Evolutionary conservation across 1,284 basidiomycete species (phyloP).

Genomic region (Hemileia vastatrix): DNA sequence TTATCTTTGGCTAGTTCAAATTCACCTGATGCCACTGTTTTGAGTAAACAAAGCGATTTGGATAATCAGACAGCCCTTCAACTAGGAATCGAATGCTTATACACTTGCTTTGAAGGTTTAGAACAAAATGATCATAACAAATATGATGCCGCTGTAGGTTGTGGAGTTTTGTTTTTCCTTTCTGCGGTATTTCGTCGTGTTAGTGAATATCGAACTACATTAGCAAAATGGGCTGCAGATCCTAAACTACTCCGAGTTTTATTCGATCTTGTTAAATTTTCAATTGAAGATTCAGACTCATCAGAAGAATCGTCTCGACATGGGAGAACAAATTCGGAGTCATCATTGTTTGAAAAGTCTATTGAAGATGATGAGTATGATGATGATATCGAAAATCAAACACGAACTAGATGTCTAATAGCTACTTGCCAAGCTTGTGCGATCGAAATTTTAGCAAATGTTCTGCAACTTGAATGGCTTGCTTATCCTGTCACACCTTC

Average conservation of each 20-base stretch:
- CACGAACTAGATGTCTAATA: too few relatives aligned
- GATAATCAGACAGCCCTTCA: conserved; percentile 13
- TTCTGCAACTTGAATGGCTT: conserved; percentile 22
- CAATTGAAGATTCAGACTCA: too few relatives aligned
- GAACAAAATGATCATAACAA: conserved; percentile 15
- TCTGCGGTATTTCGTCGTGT: conserved; percentile 10
- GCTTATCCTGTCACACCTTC: conserved; percentile 7
- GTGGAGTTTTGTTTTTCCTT: conserved; percentile 15
- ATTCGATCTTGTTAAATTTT: too few relatives aligned
- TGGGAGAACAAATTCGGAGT: too few relatives aligned
- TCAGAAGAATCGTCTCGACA: too few relatives aligned
- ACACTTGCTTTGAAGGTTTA: conserved; percentile 17
- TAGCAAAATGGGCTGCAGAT: too few relatives aligned
- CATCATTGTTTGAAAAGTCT: too few relatives aligned
- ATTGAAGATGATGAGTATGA: too few relatives aligned
- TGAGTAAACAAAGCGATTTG: too few relatives aligned
- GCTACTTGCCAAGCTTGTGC: conserved; percentile 20
- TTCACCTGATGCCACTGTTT: not conserved
- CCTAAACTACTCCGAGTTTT: too few relatives aligned
- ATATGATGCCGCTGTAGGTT: conserved; percentile 12
- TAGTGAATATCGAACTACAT: conserved; percentile 5
- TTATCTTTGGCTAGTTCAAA: not conserved
- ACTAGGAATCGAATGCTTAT: conserved; percentile 12
- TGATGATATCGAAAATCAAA: too few relatives aligned
- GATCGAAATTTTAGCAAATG: conserved; percentile 7